phyloP scores from a whole-genome alignment of 2,329 filamentous ascomycete species.

The Ascochyta koolunga region DNA sequence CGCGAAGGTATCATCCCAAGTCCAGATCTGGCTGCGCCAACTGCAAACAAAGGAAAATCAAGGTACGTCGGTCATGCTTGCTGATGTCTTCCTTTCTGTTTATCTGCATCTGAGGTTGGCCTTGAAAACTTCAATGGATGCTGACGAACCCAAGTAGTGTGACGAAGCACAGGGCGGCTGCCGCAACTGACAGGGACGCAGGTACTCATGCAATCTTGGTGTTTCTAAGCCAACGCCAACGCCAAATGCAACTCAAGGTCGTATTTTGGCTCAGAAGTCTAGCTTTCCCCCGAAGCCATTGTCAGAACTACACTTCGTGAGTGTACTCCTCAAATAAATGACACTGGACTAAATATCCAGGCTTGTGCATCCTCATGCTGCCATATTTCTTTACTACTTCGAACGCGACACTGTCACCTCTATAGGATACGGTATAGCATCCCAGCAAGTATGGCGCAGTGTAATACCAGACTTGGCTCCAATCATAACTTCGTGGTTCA shows the following conservation, averaged over 20 bases:
- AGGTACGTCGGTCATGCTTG: neutral
- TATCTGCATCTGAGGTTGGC: neutral
- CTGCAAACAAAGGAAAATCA: constrained; percentile 12
- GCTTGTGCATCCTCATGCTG: constrained; percentile 15
- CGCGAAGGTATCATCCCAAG: constrained; percentile 1
- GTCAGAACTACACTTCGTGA: constrained; percentile 17
- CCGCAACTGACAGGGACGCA: constrained; percentile 1
- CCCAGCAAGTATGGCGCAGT: constrained; percentile 28
- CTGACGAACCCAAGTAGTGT: constrained; percentile 10
- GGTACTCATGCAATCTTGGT: constrained; percentile 26
- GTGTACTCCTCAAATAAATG: constrained; percentile 15
- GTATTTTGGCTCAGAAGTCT: neutral
- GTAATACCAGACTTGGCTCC: constrained; percentile 40
- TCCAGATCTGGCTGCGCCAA: constrained; percentile 5
- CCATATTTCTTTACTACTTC: constrained; percentile 34
- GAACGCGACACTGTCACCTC: constrained; percentile 25
- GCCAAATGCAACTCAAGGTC: neutral
- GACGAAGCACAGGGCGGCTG: constrained; percentile 6
- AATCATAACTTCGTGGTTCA: constrained; percentile 51
- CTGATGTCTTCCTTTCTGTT: neutral
- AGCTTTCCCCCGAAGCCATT: constrained; percentile 1
- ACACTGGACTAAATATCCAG: constrained; percentile 20
- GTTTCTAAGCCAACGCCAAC: constrained; percentile 8
- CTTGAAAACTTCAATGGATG: neutral
- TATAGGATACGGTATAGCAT: constrained; percentile 17